Evolutionary conservation across 2,329 filamentous ascomycete species (phyloP), one percentile per base, ranked within the genome.

Genomic region (Didymella arachidicola): DNA sequence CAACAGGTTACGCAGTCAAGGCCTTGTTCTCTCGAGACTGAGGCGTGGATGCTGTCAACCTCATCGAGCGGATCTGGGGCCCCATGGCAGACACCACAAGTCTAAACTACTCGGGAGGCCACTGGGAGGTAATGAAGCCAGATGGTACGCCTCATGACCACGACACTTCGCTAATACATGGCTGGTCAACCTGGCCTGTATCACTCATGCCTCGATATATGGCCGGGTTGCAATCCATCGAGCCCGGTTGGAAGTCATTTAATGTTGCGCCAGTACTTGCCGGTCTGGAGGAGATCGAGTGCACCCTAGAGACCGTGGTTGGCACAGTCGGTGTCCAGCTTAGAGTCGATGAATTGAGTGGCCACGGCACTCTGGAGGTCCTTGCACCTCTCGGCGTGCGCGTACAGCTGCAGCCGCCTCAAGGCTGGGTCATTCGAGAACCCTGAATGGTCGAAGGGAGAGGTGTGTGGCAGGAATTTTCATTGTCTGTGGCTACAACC

Each of bases 181-280:
- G 58, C 22, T 60, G 58, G 58, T 60, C 58, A 19, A 60, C 58
- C 5, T 60, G 58, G 58, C 58, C 58, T n/a, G 58, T 60, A 8
- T 60, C 48, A n/a, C 53, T 60, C 2, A 39, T 60, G 53, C 58
- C 58, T 12, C 41, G 58, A 18, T 60, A 60, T 45, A 39, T 60
- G 19, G 58, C 58, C 12, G 58, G 58, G 3, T 18, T 57, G 22
- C 45, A 60, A 14, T 53, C 58, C 7, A 44, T 53, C 43, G 48
- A 57, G 25, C 43, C 58, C 11, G 58, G 58, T 1, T 60, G 58
- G 58, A 60, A 51, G 19, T 39, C 42, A 1, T 57, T 60, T 29
- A 47, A 53, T 32, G 26, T 60, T 30, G 49, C 53, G 1, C 58
- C 58, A 34, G 49, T 60, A 1, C 43, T 60, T 5, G 43, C 58